Evolutionary conservation across 164 flowering plant species (phyloP).

Genomic region (Hamamelis virginiana): DNA sequence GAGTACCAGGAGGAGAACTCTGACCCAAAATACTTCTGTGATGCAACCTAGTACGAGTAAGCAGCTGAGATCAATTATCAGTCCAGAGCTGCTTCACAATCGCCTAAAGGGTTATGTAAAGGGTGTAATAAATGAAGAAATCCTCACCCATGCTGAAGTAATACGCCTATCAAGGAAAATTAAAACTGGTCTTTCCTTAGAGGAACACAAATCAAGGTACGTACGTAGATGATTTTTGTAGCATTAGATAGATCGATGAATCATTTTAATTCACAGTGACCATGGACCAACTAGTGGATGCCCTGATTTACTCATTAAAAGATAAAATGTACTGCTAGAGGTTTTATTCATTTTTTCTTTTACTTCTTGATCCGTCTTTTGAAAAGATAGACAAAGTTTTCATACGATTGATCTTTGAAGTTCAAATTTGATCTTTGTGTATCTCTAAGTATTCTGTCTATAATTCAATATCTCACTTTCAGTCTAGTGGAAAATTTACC

Average conservation of each 20-base stretch:
- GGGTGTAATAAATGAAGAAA: constrained; percentile 60
- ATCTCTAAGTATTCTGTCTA: no score
- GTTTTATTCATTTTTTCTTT: no score
- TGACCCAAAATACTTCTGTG: constrained; percentile 17
- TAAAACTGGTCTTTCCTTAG: constrained; percentile 64
- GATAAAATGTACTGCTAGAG: not conserved
- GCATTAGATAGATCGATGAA: no score
- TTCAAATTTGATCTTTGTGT: not conserved
- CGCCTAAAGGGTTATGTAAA: constrained; percentile 68
- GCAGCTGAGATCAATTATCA: constrained; percentile 38
- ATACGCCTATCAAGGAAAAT: constrained; percentile 71
- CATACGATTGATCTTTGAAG: not conserved
- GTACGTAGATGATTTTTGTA: not conserved
- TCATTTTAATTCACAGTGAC: no score
- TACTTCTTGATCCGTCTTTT: not conserved
- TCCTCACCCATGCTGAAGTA: constrained; percentile 82
- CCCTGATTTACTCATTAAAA: no score
- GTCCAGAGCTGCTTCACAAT: constrained; percentile 61
- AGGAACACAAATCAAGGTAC: constrained; percentile 72
- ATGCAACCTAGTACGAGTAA: constrained; percentile 22
- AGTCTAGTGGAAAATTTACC: no score
- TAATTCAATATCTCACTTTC: no score
- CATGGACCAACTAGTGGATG: no score
- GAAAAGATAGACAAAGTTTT: not conserved
- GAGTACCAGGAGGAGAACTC: constrained; percentile 36